Base-by-base conservation (phyloP, 2,329 filamentous ascomycete genomes). In the Fusarium sp. region DNA sequence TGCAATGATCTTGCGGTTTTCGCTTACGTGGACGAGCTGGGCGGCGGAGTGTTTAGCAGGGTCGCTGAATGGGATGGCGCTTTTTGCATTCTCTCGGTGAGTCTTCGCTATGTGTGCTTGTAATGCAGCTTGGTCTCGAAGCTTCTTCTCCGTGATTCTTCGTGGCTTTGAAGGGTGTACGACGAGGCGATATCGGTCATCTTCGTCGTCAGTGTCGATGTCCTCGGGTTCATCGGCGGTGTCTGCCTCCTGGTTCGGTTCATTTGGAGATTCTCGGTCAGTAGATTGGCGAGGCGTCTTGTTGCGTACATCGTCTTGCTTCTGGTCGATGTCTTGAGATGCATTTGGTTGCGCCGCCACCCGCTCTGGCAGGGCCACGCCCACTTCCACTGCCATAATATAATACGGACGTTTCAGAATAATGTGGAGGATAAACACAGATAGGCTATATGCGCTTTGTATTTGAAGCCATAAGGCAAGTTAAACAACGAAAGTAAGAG, bases 1-100 rank as follows among this genome's bases (percentile, higher is more conserved):
- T 13, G 88, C 86, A 60, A 96, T 94, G 52, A 93, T 92, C 35
- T 79, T 82, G 21, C 79, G 76, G 46, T 76, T 79, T 36, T 81
- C 79, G 47, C 75, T 77, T 14, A 79, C 74, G 39, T 69, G 74
- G 14, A 81, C 70, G 18, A 83, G 69, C 14, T 73, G 68, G 6
- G 74, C 69, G 11, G 75, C 69, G 4, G 78, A 79, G 53, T 76
- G 76, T 40, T 75, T 70, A 2, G 76, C 70, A 14, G 53, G 54
- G 18, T 76, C 75, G 18, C 72, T 73, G 21, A 72, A 61, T 5
- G 72, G 66, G 21, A 71, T 76, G 13, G 43, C 58, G 3, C 58
- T 53, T 33, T 70, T 68, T 18, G 78, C 79, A 41, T 78, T 80
- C 68, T 82, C 67, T 4, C 67, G 54, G 21, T 79, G 77, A 56